Evolutionary conservation across 495 filamentous ascomycete genomes (phyloP).

Genomic region (Hypoxylon lenormandii): DNA sequence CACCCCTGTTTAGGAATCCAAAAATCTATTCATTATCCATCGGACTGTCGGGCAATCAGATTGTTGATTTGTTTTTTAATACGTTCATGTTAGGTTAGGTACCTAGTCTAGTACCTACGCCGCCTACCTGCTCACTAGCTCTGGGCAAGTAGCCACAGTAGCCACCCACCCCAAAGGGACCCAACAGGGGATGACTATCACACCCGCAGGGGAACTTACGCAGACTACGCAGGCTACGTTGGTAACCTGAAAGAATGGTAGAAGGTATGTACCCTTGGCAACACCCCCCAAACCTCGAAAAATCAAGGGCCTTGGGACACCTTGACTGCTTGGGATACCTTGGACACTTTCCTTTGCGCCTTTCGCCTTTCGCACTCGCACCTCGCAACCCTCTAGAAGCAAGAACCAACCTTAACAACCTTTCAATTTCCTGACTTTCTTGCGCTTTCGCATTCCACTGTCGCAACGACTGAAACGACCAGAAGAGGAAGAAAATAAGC

Average conservation of each 20-base stretch:
- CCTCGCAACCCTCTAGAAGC: constrained; percentile 29
- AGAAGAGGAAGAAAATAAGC: constrained; percentile 16
- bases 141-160: constrained; percentile 30
- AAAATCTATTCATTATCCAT: constrained; percentile 36
- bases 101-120: constrained; percentile 18
- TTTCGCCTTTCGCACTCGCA: constrained; percentile 7
- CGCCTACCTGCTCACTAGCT: constrained; percentile 19
- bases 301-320: too few species aligned
- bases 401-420: constrained; percentile 21
- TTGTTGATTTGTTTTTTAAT: too few species aligned
- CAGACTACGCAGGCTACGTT: neutral
- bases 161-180: constrained; percentile 23
- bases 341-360: neutral
- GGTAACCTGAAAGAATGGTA: too few species aligned
- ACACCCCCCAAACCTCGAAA: constrained; percentile 26
- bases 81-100: neutral
- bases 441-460: constrained; percentile 24
- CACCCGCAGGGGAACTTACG: constrained; percentile 7
- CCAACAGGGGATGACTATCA: constrained; percentile 22
- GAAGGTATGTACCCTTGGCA: constrained; percentile 16
- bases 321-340: too few species aligned
- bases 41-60: constrained; percentile 38
- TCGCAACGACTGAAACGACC: constrained; percentile 41
- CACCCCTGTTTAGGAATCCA: constrained; percentile 24
- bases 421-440: constrained; percentile 28